These are phyloP conservation scores for Xylaria cubensis DNA, from an alignment of 495 filamentous ascomycete genomes.

Conservation along the genomic window DNA sequence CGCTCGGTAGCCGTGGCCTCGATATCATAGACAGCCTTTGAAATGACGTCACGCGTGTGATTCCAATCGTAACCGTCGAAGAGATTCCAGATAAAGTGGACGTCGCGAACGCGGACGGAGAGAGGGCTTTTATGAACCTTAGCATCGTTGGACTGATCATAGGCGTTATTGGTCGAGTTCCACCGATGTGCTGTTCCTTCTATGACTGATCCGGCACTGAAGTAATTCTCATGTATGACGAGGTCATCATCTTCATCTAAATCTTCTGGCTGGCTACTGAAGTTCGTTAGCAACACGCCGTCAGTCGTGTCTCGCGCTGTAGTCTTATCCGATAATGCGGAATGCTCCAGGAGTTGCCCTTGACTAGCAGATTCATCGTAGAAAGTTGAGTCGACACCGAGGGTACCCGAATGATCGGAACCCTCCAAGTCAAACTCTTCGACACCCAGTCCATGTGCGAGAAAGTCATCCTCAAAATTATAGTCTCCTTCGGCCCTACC, in stretches of 20 bases:
- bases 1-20: slow-evolving; percentile 81
- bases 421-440: slow-evolving; percentile 43
- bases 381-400: slow-evolving; percentile 50
- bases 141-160: slow-evolving; percentile 67
- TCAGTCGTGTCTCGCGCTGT: slow-evolving; percentile 60
- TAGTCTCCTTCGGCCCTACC: slow-evolving; percentile 61
- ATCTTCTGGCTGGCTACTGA: slow-evolving; percentile 38
- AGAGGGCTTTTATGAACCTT: slow-evolving; percentile 74
- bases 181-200: slow-evolving; percentile 77
- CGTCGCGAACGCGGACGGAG: slow-evolving; percentile 77
- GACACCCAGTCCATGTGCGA: slow-evolving; percentile 45
- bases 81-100: slow-evolving; percentile 96
- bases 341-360: slow-evolving; percentile 53
- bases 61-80: slow-evolving; percentile 99
- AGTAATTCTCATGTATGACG: slow-evolving; percentile 81
- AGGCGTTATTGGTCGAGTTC: slow-evolving; percentile 76
- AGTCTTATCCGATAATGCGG: slow-evolving; percentile 42
- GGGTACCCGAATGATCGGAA: slow-evolving; percentile 42
- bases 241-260: slow-evolving; percentile 52
- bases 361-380: slow-evolving; percentile 44
- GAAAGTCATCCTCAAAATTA: slow-evolving; percentile 63
- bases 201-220: slow-evolving; percentile 65
- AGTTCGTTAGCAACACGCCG: slow-evolving; percentile 60
- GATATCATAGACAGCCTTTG: slow-evolving; percentile 83
- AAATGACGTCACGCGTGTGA: slow-evolving; percentile 82